Evolutionary conservation across 441 rosid species (phyloP).

Genomic region (Erodium texanum): DNA sequence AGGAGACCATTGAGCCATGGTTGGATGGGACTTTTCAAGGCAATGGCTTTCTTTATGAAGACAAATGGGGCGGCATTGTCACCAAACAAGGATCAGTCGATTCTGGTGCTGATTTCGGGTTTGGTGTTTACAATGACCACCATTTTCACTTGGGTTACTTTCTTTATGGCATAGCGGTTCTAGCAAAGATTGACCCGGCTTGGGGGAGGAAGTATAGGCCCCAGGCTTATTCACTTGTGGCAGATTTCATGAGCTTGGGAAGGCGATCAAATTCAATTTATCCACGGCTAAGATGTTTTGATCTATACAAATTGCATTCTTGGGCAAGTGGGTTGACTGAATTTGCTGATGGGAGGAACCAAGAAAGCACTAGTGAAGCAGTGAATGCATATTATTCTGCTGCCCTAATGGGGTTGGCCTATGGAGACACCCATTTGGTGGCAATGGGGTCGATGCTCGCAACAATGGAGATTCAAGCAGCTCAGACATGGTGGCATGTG

Average conservation of each 20-base stretch:
- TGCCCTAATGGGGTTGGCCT: slow-evolving; percentile 81
- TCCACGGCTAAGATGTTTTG: slow-evolving; percentile 77
- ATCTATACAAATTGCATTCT: slow-evolving; percentile 75
- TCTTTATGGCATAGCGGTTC: slow-evolving; percentile 76
- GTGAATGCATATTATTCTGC: slow-evolving; percentile 84
- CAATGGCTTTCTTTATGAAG: slow-evolving; percentile 73
- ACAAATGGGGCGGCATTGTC: slow-evolving; percentile 83
- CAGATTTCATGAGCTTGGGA: slow-evolving; percentile 72
- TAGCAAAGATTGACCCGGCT: slow-evolving; percentile 63
- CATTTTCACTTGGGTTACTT: slow-evolving; percentile 87
- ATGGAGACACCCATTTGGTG: slow-evolving; percentile 71
- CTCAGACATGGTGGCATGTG: slow-evolving; percentile 89
- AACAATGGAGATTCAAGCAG: slow-evolving; percentile 82
- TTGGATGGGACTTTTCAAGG: slow-evolving; percentile 58
- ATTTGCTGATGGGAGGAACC: slow-evolving; percentile 78
- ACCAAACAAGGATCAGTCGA: slow-evolving; percentile 60
- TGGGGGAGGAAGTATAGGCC: slow-evolving; percentile 84
- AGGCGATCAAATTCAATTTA: slow-evolving; percentile 40
- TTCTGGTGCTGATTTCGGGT: slow-evolving; percentile 80
- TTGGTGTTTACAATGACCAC: slow-evolving; percentile 74
- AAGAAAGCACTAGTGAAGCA: slow-evolving; percentile 91
- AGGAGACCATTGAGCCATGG: slow-evolving; percentile 82
- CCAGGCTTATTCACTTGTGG: slow-evolving; percentile 77
- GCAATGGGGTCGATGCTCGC: slow-evolving; percentile 56
- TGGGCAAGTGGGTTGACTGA: slow-evolving; percentile 95